Conservation (phyloP, 1,284 basidiomycete genomes). For the Tylopilus sp. region DNA sequence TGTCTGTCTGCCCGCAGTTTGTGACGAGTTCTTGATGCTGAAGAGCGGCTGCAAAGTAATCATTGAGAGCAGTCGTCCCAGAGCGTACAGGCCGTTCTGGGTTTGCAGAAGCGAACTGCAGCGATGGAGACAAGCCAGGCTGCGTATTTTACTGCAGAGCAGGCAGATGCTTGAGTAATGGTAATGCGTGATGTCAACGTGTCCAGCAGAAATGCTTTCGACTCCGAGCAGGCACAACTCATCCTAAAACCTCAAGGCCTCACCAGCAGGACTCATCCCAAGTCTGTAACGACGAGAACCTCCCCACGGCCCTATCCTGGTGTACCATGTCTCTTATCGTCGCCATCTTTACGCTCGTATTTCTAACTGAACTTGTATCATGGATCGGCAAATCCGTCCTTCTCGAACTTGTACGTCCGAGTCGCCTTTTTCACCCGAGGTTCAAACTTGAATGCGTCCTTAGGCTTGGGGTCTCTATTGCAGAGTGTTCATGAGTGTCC, state of each 20-base stretch:
- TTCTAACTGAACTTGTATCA: constrained; percentile 76
- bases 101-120: no score
- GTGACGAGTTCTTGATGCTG: no score
- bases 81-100: no score
- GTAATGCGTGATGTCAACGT: constrained; percentile 8
- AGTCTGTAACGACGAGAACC: constrained; percentile 7
- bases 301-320: not conserved
- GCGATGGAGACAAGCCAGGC: no score
- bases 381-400: constrained; percentile 87
- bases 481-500: constrained; percentile 56
- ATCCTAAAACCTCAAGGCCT: not conserved
- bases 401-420: constrained; percentile 72
- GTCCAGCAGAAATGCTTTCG: constrained; percentile 4
- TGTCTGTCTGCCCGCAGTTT: no score
- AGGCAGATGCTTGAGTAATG: not conserved
- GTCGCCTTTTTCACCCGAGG: constrained; percentile 19
- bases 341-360: constrained; percentile 77
- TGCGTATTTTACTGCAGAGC: no score
- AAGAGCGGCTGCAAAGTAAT: no score
- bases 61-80: no score
- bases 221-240: constrained; percentile 2
- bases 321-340: constrained; percentile 68
- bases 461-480: constrained; percentile 72
- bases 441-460: constrained; percentile 1
- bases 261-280: not conserved